Evolutionary conservation across 805 yeast species (phyloP).

Genomic region (Candida parachauliodes): DNA sequence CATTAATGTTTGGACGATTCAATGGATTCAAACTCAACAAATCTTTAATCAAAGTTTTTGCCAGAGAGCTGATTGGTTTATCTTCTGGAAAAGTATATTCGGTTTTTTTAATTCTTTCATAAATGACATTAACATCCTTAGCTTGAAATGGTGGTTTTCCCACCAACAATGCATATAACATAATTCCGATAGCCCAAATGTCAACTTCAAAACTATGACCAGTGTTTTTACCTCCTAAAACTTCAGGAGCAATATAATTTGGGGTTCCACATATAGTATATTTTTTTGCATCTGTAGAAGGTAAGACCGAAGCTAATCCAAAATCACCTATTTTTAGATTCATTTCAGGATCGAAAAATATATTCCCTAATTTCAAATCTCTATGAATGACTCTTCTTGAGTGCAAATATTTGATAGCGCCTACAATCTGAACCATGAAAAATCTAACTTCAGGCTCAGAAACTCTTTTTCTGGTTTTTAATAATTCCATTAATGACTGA

Average conservation of each 20-base stretch:
- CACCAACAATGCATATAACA: conserved; percentile 85
- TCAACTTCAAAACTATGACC: conserved; percentile 97
- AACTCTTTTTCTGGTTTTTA: conserved; percentile 77
- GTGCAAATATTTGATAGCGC: conserved; percentile 92
- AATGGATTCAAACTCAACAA: conserved; percentile 75
- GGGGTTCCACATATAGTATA: conserved; percentile 98
- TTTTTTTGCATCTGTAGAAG: conserved; percentile 64
- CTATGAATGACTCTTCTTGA: conserved; percentile 90
- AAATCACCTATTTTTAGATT: conserved; percentile 95
- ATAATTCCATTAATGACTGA: conserved; percentile 89
- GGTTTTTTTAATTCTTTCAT: conserved; percentile 82
- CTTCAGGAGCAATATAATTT: conserved; percentile 97
- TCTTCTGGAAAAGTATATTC: conserved; percentile 78
- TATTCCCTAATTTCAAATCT: conserved; percentile 93
- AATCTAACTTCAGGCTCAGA: conserved; percentile 89
- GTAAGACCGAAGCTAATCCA: conserved; percentile 95
- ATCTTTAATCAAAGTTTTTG: conserved; percentile 66
- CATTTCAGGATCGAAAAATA: conserved; percentile 91
- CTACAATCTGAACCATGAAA: conserved; percentile 88
- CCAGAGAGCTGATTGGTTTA: conserved; percentile 65
- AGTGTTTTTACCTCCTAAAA: conserved; percentile 75
- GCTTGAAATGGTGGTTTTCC: conserved; percentile 99
- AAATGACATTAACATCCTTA: conserved; percentile 86
- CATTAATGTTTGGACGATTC: conserved; percentile 75
- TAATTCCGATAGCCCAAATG: conserved; percentile 96